Evolutionary conservation across 2,329 filamentous ascomycete species (phyloP).

Genomic region (Fusarium lyarnte): DNA sequence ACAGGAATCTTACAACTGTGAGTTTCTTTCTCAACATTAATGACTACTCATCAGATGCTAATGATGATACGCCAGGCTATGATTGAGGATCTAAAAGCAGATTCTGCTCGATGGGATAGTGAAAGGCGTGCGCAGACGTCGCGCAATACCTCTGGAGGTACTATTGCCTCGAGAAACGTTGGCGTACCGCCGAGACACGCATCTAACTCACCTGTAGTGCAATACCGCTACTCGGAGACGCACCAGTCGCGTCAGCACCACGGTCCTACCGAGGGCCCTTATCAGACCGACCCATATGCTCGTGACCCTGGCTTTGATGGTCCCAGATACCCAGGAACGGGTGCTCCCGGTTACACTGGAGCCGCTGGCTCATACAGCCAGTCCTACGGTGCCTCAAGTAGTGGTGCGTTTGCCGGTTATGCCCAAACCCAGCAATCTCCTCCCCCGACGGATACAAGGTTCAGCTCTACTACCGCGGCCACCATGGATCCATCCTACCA

Average conservation of each 20-base stretch:
- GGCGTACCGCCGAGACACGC: slow-evolving; percentile 58
- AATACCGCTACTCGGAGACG: slow-evolving; percentile 66
- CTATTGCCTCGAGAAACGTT: slow-evolving; percentile 62
- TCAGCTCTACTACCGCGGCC: slow-evolving; percentile 41
- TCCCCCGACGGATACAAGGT: slow-evolving; percentile 48
- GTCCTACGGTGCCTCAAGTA: slow-evolving; percentile 45
- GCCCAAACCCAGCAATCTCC: slow-evolving; percentile 47
- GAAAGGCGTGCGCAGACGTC: slow-evolving; percentile 66
- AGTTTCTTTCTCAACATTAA: slow-evolving; percentile 46
- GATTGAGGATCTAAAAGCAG: slow-evolving; percentile 70
- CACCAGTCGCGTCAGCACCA: slow-evolving; percentile 59
- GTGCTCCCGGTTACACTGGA: slow-evolving; percentile 60
- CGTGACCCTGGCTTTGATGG: slow-evolving; percentile 55
- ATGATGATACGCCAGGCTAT: slow-evolving; percentile 59
- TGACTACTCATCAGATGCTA: slow-evolving; percentile 7
- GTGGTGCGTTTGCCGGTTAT: slow-evolving; percentile 47
- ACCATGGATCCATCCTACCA: slow-evolving; percentile 48
- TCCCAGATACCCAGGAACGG: slow-evolving; percentile 62
- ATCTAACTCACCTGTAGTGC: slow-evolving; percentile 69
- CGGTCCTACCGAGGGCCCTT: slow-evolving; percentile 55
- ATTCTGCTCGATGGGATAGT: slow-evolving; percentile 69
- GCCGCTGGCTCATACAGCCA: slow-evolving; percentile 51
- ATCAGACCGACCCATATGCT: slow-evolving; percentile 49
- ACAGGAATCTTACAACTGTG: slow-evolving; percentile 81
- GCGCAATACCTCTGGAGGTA: slow-evolving; percentile 67